These are phyloP conservation scores for Gnaphalium uliginosum DNA, from an alignment of 129 eudicot genomes.

Conservation along the genomic window DNA sequence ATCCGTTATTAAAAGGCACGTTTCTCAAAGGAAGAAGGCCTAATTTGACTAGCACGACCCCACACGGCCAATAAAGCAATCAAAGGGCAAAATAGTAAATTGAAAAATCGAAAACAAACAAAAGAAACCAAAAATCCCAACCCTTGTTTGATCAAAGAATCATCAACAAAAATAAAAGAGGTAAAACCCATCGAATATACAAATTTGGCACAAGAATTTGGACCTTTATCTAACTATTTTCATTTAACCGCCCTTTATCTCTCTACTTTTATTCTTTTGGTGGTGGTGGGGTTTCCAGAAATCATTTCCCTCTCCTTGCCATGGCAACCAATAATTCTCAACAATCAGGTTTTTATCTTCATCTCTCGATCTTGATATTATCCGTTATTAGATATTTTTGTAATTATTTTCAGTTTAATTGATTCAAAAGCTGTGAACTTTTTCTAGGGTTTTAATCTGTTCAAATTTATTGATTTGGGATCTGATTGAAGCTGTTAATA, in stretches of 20 bases:
- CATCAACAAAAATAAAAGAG: slow-evolving; percentile 4
- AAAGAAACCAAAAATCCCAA: background rate
- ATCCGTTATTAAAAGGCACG: background rate
- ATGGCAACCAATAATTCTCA: slow-evolving; percentile 44
- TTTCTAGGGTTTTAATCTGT: slow-evolving; percentile 21
- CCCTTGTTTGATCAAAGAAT: background rate
- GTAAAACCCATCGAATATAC: slow-evolving; percentile 34
- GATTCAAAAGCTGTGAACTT: background rate
- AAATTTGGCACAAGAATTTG: slow-evolving; percentile 24
- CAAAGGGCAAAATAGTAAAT: slow-evolving; percentile 2
- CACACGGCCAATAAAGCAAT: background rate
- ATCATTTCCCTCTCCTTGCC: slow-evolving; percentile 32
- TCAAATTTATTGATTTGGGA: slow-evolving; percentile 23
- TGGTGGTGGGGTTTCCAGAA: slow-evolving; percentile 34
- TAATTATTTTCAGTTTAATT: background rate
- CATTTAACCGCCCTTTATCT: slow-evolving; percentile 17
- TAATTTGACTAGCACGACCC: background rate
- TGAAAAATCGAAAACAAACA: background rate
- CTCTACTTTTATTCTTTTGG: slow-evolving; percentile 11
- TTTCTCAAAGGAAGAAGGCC: background rate
- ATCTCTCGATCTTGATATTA: slow-evolving; percentile 2
- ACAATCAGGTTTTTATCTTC: slow-evolving; percentile 34
- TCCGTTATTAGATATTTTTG: background rate
- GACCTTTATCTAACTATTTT: background rate
- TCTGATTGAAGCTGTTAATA: background rate